Evolutionary conservation across 257 asterid species (phyloP), one percentile per base, ranked within the genome.

Genomic region (Verbena officinalis): DNA sequence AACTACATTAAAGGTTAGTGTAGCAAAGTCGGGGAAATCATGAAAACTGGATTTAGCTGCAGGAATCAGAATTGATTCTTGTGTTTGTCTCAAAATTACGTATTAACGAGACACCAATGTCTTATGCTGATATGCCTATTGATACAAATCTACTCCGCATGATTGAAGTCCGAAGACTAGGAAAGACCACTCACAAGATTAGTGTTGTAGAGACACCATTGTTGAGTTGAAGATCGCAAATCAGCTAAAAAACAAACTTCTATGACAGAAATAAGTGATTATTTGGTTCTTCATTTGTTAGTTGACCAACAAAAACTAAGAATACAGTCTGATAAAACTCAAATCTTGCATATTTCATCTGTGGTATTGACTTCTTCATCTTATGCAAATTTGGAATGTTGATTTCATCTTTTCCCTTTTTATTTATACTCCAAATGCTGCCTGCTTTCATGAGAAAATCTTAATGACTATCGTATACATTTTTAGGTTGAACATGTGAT

Each of bases 401-500:
- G 40, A 65, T 57, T 36, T 58, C 39, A 27, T 53, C 46, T 52
- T 59, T 20, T 68, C 65, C 30, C 7, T 50, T 42, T n/a, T 24
- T 14, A 11, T 27, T 42, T 36, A 21, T 73, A 38, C 34, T 57
- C 56, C 55, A 30, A 30, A 27, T 27, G 33, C 5, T 5, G 5
- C 5, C 33, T 34, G 27, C 31, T 58, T 61, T 40, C 20, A 42
- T 49, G 51, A 42, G 66, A 64, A 33, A 62, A 68, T 38, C 44
- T 56, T 30, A 58, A 39, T 69, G 12, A 53, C 59, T 59, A 19
- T 62, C 59, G 53, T 64, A 45, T 55, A 36, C 23, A 59, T 45
- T 74, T 71, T 72, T 85, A 93, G 99, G 99, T 93, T 60, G 97
- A 90, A 59, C 99, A 93, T 80, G 97, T 93, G 56, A 75, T 90